These are phyloP conservation scores for Colletotrichum sidae DNA, from an alignment of 2,329 filamentous ascomycete species.

Conservation along the genomic window DNA sequence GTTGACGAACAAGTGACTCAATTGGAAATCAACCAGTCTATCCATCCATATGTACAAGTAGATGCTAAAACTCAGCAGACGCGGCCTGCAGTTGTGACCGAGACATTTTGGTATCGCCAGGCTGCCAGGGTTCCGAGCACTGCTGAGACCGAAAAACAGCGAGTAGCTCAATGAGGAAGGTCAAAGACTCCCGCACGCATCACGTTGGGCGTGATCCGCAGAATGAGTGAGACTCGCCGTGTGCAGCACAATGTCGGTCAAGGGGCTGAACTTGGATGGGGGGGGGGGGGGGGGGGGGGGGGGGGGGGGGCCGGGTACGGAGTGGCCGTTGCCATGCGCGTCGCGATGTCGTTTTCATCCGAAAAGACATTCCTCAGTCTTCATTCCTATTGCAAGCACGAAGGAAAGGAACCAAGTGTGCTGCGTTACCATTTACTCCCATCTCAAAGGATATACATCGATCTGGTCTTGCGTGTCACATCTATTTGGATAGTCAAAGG, in stretches of 20 bases:
- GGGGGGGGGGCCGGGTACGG: too few species aligned
- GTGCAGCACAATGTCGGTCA: slow-evolving; percentile 16
- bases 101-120: background rate
- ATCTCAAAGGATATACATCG: slow-evolving; percentile 14
- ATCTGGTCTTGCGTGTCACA: slow-evolving; percentile 19
- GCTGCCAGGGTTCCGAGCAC: slow-evolving; percentile 4
- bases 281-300: too few species aligned
- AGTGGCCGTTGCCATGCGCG: background rate
- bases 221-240: slow-evolving; percentile 26
- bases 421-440: slow-evolving; percentile 1
- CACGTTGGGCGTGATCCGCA: background rate
- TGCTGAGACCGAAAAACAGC: slow-evolving; percentile 4
- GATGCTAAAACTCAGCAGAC: background rate
- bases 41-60: too few species aligned
- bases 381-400: slow-evolving; percentile 26
- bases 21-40: too few species aligned
- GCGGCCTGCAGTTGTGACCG: background rate
- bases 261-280: background rate
- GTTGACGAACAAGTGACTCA: too few species aligned
- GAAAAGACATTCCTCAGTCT: background rate
- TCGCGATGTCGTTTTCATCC: slow-evolving; percentile 19
- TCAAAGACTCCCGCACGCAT: slow-evolving; percentile 16
- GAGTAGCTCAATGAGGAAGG: slow-evolving; percentile 20
- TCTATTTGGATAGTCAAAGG: background rate
- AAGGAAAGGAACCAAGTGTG: slow-evolving; percentile 3